Conservation (phyloP, 768 basidiomycete species). For the Mycena pura region DNA sequence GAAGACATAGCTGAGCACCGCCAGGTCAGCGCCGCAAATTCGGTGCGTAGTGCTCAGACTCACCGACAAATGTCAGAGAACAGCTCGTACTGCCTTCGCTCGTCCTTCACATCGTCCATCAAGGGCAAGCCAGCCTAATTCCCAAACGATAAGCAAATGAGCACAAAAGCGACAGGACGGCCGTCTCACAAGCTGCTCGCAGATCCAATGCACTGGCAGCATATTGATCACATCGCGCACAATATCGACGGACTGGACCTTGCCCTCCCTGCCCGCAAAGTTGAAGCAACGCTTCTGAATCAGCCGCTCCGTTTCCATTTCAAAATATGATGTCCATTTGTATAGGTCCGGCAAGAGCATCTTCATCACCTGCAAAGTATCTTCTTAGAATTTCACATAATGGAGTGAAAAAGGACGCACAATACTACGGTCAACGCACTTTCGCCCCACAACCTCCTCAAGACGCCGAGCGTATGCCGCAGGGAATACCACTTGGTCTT, state of each 20-base stretch:
- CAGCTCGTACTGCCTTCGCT: constrained; percentile 45
- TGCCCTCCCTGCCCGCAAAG: constrained; percentile 9
- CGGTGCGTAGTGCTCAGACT: constrained; percentile 20
- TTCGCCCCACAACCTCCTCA: constrained; percentile 32
- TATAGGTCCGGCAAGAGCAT: background rate
- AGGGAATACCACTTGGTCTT: constrained; percentile 35
- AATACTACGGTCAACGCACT: constrained; percentile 33
- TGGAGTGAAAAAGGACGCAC: constrained; percentile 14
- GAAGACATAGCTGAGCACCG: constrained; percentile 48
- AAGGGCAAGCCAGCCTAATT: constrained; percentile 52
- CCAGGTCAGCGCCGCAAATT: background rate
- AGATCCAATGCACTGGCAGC: constrained; percentile 67
- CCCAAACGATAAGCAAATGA: constrained; percentile 16
- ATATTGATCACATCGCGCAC: constrained; percentile 72
- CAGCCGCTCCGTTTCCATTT: constrained; percentile 7
- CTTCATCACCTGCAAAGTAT: background rate
- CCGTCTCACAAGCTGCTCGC: constrained; percentile 58
- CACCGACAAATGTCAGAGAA: constrained; percentile 59
- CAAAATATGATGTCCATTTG: constrained; percentile 17
- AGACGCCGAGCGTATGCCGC: constrained; percentile 43
- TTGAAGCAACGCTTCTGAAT: constrained; percentile 11
- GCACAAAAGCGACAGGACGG: background rate
- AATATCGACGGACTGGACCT: constrained; percentile 55
- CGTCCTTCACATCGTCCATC: constrained; percentile 43
- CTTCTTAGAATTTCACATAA: background rate